Percentiles rank a stretch among this genome's conserved stretches.
These are phyloP conservation scores for Pinus taeda DNA, from an alignment of 75 land plant genomes.

Conservation along the genomic window DNA sequence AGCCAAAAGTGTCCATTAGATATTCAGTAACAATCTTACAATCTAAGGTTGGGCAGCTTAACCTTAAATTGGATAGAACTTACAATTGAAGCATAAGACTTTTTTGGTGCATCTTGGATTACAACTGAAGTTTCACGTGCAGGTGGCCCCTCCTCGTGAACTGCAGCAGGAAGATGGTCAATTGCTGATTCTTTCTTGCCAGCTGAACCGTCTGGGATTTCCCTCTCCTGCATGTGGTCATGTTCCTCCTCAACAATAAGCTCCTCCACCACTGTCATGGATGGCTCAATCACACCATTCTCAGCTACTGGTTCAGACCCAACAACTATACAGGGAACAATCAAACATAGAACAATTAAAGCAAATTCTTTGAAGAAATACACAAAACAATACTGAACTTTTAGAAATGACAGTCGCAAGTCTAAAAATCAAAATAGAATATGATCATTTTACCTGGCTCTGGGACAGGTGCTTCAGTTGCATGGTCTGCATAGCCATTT, in stretches of 20 bases:
- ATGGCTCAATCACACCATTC: background rate
- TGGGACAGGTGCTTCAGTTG: slow-evolving; percentile 1
- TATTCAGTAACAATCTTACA: background rate
- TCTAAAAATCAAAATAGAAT: background rate
- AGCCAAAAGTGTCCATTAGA: background rate
- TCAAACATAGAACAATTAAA: background rate
- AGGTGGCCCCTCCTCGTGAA: slow-evolving; percentile 8
- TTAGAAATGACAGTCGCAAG: background rate
- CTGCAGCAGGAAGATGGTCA: slow-evolving; percentile 12
- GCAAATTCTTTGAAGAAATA: background rate
- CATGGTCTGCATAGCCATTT: slow-evolving; percentile 13
- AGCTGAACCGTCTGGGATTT: background rate
- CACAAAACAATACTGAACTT: no score
- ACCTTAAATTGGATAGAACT: slow-evolving; percentile 16
- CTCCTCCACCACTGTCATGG: slow-evolving; percentile 5
- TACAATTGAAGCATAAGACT: slow-evolving; percentile 92
- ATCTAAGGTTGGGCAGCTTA: background rate
- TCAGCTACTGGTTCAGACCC: slow-evolving; percentile 5
- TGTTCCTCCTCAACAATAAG: slow-evolving; percentile 11
- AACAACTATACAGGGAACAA: background rate
- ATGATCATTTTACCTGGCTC: background rate
- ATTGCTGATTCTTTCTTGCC: slow-evolving; percentile 10
- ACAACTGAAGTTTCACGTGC: slow-evolving; percentile 14
- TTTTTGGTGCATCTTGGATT: slow-evolving; percentile 43
- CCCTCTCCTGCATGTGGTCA: background rate